Conservation (phyloP, 163 green algal species). For the Scenedesmus sp. region DNA sequence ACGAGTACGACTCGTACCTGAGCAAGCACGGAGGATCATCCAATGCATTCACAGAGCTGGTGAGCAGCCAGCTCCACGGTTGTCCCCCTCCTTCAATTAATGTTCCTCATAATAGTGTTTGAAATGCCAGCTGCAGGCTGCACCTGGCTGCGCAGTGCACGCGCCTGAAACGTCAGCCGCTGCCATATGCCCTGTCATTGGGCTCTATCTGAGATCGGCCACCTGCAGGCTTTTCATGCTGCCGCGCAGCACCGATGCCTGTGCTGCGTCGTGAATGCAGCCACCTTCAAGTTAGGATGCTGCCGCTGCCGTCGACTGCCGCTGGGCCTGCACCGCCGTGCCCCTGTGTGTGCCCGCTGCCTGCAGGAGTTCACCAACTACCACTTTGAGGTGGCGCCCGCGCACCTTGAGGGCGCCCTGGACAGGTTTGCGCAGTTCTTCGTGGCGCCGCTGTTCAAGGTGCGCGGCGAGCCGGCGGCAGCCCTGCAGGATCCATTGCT, state of each 20-base stretch:
- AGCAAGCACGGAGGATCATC: slow-evolving; percentile 82
- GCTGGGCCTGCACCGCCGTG: background rate
- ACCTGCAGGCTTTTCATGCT: no score
- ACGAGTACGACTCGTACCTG: slow-evolving; percentile 96
- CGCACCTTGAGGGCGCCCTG: slow-evolving; percentile 83
- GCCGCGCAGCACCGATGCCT: no score
- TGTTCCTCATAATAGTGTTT: background rate
- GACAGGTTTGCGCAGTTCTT: slow-evolving; percentile 98
- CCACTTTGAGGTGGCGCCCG: slow-evolving; percentile 94
- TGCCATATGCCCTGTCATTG: no score
- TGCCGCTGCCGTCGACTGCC: no score
- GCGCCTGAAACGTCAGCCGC: no score
- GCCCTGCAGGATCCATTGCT: background rate
- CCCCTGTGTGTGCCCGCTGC: background rate
- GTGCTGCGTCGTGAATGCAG: no score
- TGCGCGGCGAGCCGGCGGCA: slow-evolving; percentile 61
- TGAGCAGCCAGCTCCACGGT: slow-evolving; percentile 33
- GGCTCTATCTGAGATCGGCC: no score
- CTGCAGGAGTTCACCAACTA: slow-evolving; percentile 93
- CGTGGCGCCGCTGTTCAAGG: slow-evolving; percentile 87
- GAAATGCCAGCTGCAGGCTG: no score
- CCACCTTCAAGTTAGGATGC: no score
- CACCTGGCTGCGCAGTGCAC: background rate
- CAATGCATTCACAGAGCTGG: slow-evolving; percentile 97
- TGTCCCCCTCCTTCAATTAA: background rate